A percentile compares a stretch with the other conserved stretches of the same genome.
Evolutionary conservation across 805 yeast species (phyloP).

Genomic region (Candida tammaniensis): DNA sequence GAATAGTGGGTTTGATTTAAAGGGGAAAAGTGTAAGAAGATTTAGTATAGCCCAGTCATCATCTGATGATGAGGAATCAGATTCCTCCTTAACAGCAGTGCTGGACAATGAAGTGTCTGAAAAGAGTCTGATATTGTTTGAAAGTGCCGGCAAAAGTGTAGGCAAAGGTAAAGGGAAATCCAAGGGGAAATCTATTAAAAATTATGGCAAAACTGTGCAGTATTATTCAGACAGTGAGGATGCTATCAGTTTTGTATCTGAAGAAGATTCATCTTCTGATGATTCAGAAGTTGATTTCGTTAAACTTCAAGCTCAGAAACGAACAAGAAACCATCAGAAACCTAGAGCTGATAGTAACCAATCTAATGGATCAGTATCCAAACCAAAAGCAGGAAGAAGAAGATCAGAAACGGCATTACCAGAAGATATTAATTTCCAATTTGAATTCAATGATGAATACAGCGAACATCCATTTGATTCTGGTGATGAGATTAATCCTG

Average conservation of each 20-base stretch:
- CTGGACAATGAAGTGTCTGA: constrained; percentile 23
- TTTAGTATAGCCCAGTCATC: constrained; percentile 36
- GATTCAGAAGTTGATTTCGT: constrained; percentile 67
- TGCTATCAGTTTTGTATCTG: constrained; percentile 7
- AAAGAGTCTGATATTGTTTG: constrained; percentile 6
- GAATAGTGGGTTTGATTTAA: constrained; percentile 13
- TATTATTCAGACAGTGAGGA: constrained; percentile 3
- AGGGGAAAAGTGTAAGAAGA: constrained; percentile 15
- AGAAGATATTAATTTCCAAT: constrained; percentile 39
- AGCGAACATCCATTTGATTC: constrained; percentile 18
- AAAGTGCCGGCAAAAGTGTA: constrained; percentile 2
- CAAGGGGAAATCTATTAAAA: constrained; percentile 7
- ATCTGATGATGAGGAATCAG: constrained; percentile 22
- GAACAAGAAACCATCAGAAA: constrained; percentile 41
- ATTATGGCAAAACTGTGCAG: neutral
- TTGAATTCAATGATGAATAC: constrained; percentile 37
- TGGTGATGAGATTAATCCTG: constrained; percentile 14
- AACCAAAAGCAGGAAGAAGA: constrained; percentile 32
- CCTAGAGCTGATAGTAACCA: constrained; percentile 8
- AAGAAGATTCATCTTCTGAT: constrained; percentile 52
- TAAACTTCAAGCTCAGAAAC: constrained; percentile 64
- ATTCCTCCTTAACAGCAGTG: constrained; percentile 41
- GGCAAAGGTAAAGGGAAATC: constrained; percentile 3
- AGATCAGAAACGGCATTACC: constrained; percentile 39
- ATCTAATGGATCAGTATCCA: constrained; percentile 16